These are phyloP conservation scores for Uronychia binucleata DNA, from an alignment of 73 alveolate genomes.

Conservation along the genomic window DNA sequence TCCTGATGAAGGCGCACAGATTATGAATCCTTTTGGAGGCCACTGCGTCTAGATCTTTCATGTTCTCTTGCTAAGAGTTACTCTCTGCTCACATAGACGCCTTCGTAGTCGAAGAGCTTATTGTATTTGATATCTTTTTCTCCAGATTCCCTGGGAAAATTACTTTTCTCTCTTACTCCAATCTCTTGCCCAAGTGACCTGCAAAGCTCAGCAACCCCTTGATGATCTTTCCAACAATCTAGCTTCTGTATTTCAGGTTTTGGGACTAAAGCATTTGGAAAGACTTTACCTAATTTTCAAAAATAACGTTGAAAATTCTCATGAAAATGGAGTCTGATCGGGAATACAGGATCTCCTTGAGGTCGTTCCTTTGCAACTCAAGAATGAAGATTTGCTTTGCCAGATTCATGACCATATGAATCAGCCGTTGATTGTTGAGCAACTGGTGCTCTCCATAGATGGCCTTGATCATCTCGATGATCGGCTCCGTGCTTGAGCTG, in stretches of 20 bases:
- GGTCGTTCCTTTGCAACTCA: slow-evolving; percentile 45
- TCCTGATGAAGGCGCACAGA: neutral
- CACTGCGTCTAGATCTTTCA: too few species aligned
- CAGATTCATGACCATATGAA: slow-evolving; percentile 48
- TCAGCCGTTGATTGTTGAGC: slow-evolving; percentile 21
- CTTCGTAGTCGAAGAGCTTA: neutral
- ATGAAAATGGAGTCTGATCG: slow-evolving; percentile 47
- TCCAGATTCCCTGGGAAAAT: neutral
- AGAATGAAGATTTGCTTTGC: slow-evolving; percentile 26
- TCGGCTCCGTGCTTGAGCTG: slow-evolving; percentile 21
- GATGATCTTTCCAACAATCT: neutral
- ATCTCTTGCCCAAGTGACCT: too few species aligned
- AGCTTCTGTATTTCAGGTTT: neutral
- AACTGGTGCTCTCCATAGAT: slow-evolving; percentile 54
- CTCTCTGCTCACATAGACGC: neutral
- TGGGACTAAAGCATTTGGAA: neutral
- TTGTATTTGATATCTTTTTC: neutral
- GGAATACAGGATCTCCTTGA: slow-evolving; percentile 44
- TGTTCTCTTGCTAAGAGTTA: neutral
- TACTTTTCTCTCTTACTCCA: neutral
- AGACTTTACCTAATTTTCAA: slow-evolving; percentile 24
- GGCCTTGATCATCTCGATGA: slow-evolving; percentile 32
- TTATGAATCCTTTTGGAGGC: neutral
- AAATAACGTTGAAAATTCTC: slow-evolving; percentile 26
- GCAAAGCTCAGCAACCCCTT: neutral